phyloP scores from a whole-genome alignment of 176 grass and related monocot genomes.

The Carex myosuroides region DNA sequence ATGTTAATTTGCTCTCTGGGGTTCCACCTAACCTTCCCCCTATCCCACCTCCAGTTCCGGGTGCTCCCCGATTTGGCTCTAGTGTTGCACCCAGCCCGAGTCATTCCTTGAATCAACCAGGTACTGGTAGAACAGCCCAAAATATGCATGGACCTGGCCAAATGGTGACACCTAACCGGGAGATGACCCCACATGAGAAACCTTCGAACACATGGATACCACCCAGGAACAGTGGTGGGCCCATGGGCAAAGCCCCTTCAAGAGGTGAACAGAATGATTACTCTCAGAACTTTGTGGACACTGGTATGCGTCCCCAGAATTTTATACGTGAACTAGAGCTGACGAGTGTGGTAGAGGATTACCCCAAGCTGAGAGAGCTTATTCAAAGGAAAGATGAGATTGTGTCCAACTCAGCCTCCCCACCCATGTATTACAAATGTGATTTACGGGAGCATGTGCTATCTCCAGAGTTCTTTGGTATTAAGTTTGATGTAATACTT shows the following conservation, averaged over 20 bases:
- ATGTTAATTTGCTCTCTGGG: constrained; percentile 71
- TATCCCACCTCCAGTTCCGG: constrained; percentile 33
- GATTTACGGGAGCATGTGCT: constrained; percentile 70
- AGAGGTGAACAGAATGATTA: constrained; percentile 99
- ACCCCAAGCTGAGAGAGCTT: constrained; percentile 95
- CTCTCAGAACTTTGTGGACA: constrained; percentile 97
- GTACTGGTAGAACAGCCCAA: constrained; percentile 36
- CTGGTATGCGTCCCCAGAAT: constrained; percentile 93
- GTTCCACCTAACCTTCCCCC: constrained; percentile 68
- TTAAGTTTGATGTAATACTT: constrained; percentile 96
- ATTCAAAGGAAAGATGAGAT: constrained; percentile 98
- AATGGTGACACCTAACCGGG: constrained; percentile 47
- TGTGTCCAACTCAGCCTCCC: constrained; percentile 64
- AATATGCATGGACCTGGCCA: constrained; percentile 47
- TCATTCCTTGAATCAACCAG: constrained; percentile 77
- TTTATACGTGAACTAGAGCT: constrained; percentile 95
- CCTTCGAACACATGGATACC: constrained; percentile 51
- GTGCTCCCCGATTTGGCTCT: constrained; percentile 50
- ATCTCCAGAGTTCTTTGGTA: constrained; percentile 90
- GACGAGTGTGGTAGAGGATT: constrained; percentile 88
- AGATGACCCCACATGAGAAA: constrained; percentile 62
- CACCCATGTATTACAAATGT: constrained; percentile 84
- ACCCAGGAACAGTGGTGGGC: constrained; percentile 60
- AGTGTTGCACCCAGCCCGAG: constrained; percentile 54
- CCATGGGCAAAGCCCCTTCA: constrained; percentile 89